Evolutionary conservation across 805 yeast genomes (phyloP).

Genomic region (Groenewaldozyma tartarivorans): DNA sequence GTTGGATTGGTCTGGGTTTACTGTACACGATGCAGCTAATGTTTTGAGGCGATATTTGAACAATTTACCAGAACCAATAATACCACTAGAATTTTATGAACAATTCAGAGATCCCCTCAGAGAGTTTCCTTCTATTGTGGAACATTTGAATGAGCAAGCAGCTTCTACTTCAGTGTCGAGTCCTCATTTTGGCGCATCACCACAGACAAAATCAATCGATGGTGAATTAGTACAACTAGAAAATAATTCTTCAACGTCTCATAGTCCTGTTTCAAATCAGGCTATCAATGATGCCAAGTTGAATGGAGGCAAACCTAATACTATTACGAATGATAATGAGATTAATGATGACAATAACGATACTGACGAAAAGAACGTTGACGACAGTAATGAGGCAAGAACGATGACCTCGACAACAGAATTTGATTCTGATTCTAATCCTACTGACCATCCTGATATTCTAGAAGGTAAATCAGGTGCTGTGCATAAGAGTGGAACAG

Average conservation of each 20-base stretch:
- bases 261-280: neutral
- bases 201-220: neutral
- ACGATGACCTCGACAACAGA: neutral
- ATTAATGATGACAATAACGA: no score
- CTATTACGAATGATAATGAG: neutral
- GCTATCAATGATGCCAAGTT: neutral
- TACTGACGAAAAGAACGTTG: no score
- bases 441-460: neutral
- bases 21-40: conserved; percentile 95
- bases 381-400: neutral
- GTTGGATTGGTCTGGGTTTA: conserved; percentile 84
- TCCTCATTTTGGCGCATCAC: neutral
- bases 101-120: conserved; percentile 68
- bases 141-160: conserved; percentile 36
- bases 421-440: neutral
- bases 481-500: neutral
- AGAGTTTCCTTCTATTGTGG: conserved; percentile 49
- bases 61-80: conserved; percentile 83
- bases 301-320: neutral
- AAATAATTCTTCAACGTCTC: no score
- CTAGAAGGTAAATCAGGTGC: neutral
- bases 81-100: conserved; percentile 70
- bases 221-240: neutral
- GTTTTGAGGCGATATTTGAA: conserved; percentile 77
- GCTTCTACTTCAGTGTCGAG: conserved; percentile 1